Evolutionary conservation across 805 yeast genomes (phyloP), one percentile per base, ranked within the genome.

Genomic region (Grigorovia jiainica): DNA sequence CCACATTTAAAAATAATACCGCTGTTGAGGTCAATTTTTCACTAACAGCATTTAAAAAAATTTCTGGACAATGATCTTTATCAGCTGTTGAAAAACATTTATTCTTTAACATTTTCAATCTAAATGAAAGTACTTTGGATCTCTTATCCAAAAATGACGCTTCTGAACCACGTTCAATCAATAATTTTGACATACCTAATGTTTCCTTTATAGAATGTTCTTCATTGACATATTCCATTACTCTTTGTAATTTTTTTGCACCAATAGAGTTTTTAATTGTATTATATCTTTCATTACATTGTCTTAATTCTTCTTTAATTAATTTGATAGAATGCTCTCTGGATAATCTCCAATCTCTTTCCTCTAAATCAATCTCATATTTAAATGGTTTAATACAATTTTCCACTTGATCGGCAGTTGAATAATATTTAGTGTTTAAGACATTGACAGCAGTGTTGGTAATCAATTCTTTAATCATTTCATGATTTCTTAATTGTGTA

Each of bases 321-420:
- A 92, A 61, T 18, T 65, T 67, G 10, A 78, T 73, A 0, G 97
- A 75, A 56, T 84, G 94, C 25, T 84, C 94, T 45, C 85, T 76
- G 31, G 95, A 80, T 7, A 73, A 57, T 24, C 68, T 65, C 99
- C 99, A 92, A 60, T 92, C 99, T 32, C 96, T 72, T 52, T 89
- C 95, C 57, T 92, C 97, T 38, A 92, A 76, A 56, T 92, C 99
- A 45, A 92, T 89, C 57, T 92, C 99, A 60, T 90, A 92, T 65
- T 92, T 92, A 67, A 82, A 92, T 2, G 99, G 99, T 60, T 92
- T 92, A 55, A 92, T 90, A 65, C 97, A 89, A 62, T 94, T 92
- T 56, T 92, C 99, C 6, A 92, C 97, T 61, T 92, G 99, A 60
- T 94, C 99, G 0, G 98, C 95, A 0, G 98, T 90, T 1, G 95